Evolutionary conservation across 2,329 filamentous ascomycete genomes (phyloP), one percentile per base, ranked within the genome.

Genomic region (Penicillium crustosum): DNA sequence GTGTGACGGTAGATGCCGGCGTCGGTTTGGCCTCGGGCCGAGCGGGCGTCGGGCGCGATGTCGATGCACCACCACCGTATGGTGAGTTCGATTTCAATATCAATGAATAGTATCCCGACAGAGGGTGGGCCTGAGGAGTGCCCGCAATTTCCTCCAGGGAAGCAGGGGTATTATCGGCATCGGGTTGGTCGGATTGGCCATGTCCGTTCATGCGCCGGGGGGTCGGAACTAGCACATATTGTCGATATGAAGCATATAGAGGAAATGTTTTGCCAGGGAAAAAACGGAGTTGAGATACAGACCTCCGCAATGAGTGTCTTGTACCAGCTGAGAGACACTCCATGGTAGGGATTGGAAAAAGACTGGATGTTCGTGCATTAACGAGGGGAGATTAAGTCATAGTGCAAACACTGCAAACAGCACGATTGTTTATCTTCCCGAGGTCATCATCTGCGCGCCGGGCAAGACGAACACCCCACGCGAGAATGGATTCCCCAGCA

Each of bases 401-500:
- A 63, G 44, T 53, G 42, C 50, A 56, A 53, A 53, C 50, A 53
- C 29, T 71, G 70, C 73, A 76, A 75, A 75, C 71, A 68, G 67
- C 70, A 65, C 21, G 2, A 39, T 68, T 65, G 60, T 63, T 63
- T 64, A 66, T 63, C 52, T 55, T 55, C 21, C 45, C 31, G 31
- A 19, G 25, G 43, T 45, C 53, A 36, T 44, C 60, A 39, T 41
- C 21, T 50, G 38, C 48, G 49, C 57, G 54, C 58, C 56, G 45
- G 60, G 83, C 83, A 81, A 38, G 50, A 57, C 35, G 41, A 39
- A 31, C 19, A 52, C 36, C 47, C 42, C 31, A 53, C 39, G 48
- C 62, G 52, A 64, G 38, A 45, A 67, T 66, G 64, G 77, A 80
- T 55, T 84, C 86, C 27, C 83, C 86, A 47, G 78, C 84, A 6